Evolutionary conservation across 2,329 filamentous ascomycete species (phyloP).

Genomic region (Trichoderma citrinoviride): DNA sequence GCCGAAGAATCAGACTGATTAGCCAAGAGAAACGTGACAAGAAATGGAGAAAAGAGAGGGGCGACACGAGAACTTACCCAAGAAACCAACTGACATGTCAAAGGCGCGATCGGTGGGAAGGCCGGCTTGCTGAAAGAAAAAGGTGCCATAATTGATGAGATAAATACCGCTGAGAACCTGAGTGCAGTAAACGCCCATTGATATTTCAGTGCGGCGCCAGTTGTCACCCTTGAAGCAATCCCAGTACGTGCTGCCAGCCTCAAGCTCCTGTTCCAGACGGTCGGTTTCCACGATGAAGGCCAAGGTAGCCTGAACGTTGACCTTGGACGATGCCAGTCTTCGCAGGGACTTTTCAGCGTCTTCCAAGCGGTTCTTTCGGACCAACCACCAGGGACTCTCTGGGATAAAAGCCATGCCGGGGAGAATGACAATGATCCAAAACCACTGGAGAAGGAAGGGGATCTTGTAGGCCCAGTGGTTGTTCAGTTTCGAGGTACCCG

Average conservation of each 20-base stretch:
- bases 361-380: constrained; percentile 25
- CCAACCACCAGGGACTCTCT: constrained; percentile 12
- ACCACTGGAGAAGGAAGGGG: constrained; percentile 26
- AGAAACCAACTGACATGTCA: constrained; percentile 39
- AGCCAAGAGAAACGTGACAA: constrained; percentile 40
- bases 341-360: constrained; percentile 31
- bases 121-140: constrained; percentile 47
- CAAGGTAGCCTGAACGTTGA: constrained; percentile 36
- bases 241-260: constrained; percentile 39
- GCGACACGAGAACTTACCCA: constrained; percentile 19
- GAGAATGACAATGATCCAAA: constrained; percentile 1
- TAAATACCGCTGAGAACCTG: constrained; percentile 42
- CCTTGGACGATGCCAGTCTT: constrained; percentile 45
- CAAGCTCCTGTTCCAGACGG: constrained; percentile 42
- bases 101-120: constrained; percentile 40
- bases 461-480: constrained; percentile 60
- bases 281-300: constrained; percentile 67
- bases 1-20: constrained; percentile 21
- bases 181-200: constrained; percentile 41
- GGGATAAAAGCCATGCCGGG: constrained; percentile 2
- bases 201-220: constrained; percentile 46
- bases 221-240: constrained; percentile 51
- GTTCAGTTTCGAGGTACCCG: constrained; percentile 20
- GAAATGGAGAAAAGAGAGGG: background rate
- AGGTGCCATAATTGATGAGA: constrained; percentile 45